Percentiles rank a stretch among this genome's conserved stretches.
phyloP scores from a whole-genome alignment of 148 eudicot species.

The Fallopia convolvulus region DNA sequence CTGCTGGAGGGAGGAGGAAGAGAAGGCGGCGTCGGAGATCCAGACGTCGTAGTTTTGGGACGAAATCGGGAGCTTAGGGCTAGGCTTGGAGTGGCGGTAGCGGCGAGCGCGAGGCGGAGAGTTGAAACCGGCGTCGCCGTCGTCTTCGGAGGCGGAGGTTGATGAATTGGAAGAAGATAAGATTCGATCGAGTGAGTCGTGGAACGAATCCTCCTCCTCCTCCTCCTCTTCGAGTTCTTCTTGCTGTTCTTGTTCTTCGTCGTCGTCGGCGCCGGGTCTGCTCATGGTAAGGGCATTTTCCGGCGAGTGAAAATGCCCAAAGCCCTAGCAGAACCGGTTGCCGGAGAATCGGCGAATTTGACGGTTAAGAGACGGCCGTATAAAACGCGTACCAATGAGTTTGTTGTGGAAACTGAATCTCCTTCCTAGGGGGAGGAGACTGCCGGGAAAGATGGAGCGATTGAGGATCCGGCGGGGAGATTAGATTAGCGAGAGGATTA shows the following conservation, averaged over 20 bases:
- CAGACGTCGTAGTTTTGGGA: constrained; percentile 61
- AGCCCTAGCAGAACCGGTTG: background rate
- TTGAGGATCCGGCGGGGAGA: background rate
- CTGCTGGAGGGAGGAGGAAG: constrained; percentile 62
- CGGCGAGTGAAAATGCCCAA: constrained; percentile 9
- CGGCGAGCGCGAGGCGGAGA: constrained; percentile 10
- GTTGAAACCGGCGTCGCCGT: constrained; percentile 26
- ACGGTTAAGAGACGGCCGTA: background rate
- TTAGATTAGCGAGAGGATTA: background rate
- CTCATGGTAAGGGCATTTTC: constrained; percentile 51
- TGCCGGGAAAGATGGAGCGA: background rate
- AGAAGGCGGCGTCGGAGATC: constrained; percentile 51
- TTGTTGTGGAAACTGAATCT: background rate
- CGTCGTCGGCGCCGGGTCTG: constrained; percentile 29
- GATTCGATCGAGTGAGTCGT: constrained; percentile 62
- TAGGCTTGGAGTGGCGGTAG: constrained; percentile 4
- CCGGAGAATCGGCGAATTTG: background rate
- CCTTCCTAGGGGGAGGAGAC: constrained; percentile 3
- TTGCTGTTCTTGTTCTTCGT: constrained; percentile 24
- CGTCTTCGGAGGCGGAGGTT: constrained; percentile 47
- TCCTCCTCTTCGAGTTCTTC: background rate
- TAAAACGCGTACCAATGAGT: background rate
- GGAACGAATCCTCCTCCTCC: constrained; percentile 23
- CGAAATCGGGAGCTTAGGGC: constrained; percentile 35
- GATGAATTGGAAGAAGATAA: constrained; percentile 50